Base-by-base conservation (phyloP, 2,329 filamentous ascomycete genomes). In the Pestalotiopsis sp. region DNA sequence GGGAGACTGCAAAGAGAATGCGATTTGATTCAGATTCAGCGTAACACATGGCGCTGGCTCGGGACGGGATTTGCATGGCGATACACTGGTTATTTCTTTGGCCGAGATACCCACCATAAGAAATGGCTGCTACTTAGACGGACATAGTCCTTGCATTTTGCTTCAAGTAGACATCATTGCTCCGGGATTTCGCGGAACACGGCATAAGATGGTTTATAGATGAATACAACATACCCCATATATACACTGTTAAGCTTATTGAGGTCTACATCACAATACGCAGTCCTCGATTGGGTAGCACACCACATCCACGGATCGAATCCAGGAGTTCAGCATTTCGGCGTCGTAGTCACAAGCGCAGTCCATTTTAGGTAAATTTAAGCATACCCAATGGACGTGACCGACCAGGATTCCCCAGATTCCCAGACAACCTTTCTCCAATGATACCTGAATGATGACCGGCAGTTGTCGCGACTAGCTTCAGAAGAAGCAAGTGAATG, bases 1-100 rank as follows among this genome's bases (percentile, higher is more conserved):
- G 25, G 6, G 4, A 11, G 74, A 27, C 70, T 64, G 52, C 67
- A 68, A 59, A 59, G 23, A 59, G 27, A 36, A 11, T 59, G 57
- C 57, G 57, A 11, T 31, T 59, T 14, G 17, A 14, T 36, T 27
- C 27, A 14, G 57, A 59, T 36, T 9, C 23, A 5, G 57, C 57
- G 36, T 59, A 36, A 23, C 25, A 36, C 45, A 52, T 36, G 31
- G 7, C 31, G 31, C 31, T 36, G 31, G 31, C 31, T 52, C 45
- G 45, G 45, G 14, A 52, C 45, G 14, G 14, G 45, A 52, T 14
- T 11, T 13, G 45, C 14, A 52, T 17, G 20, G 45, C 14, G 45
- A n/a, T 52, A 2, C 5, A 23, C 20, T 52, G 45, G 31, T 36
- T 36, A 36, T 36, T 23, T 52, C 45, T 52, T 52, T n/a, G 41